Conservation (phyloP, 163 green algal species). For the Prototheca wickerhamii region DNA sequence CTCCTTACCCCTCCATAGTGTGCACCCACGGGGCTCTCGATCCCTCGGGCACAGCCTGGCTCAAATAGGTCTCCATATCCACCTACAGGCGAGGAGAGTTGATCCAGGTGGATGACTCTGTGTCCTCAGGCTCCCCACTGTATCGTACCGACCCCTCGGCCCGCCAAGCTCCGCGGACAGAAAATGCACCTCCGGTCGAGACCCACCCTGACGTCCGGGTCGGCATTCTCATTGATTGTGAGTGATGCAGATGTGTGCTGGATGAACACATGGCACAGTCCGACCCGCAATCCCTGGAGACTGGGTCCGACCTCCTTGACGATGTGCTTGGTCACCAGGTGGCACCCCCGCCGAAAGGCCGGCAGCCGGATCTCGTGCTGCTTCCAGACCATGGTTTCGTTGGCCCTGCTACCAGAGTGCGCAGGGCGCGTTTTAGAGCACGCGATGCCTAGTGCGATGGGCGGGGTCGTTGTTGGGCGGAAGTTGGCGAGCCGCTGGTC, state of each 20-base stretch:
- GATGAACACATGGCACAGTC: conserved; percentile 28
- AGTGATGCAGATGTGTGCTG: conserved; percentile 25
- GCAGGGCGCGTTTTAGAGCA: no score
- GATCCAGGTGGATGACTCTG: neutral
- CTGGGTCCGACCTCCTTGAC: conserved; percentile 16
- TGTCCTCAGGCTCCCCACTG: neutral
- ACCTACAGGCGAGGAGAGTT: neutral
- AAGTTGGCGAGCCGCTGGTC: no score
- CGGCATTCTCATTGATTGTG: conserved; percentile 33
- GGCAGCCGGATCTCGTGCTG: conserved; percentile 22
- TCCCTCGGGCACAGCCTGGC: conserved; percentile 7
- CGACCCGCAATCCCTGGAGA: conserved; percentile 1
- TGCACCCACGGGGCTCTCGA: conserved; percentile 10
- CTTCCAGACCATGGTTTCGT: neutral
- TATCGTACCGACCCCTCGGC: neutral
- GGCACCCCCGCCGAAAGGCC: conserved; percentile 46
- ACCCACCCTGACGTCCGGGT: conserved; percentile 15
- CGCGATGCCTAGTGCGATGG: no score
- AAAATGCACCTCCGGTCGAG: neutral
- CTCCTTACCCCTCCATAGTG: conserved; percentile 11
- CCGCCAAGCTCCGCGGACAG: neutral
- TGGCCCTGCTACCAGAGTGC: no score
- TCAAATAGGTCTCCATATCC: conserved; percentile 18
- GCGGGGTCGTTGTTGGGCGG: no score
- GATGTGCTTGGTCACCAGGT: conserved; percentile 60